These are phyloP conservation scores for Takashimella tepidaria DNA, from an alignment of 1,284 basidiomycete species.

Conservation along the genomic window DNA sequence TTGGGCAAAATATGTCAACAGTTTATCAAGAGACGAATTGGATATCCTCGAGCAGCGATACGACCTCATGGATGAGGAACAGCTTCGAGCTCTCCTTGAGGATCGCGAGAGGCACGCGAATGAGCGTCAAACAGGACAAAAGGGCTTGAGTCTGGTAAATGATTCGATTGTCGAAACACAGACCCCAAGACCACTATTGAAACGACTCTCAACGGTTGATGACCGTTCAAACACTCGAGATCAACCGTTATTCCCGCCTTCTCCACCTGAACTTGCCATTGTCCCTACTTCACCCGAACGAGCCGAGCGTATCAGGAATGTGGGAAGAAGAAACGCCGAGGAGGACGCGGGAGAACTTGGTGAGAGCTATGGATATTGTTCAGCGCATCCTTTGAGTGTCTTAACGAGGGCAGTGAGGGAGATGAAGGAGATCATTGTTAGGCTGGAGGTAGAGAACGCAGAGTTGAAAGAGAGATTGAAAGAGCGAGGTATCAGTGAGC, in stretches of 20 bases:
- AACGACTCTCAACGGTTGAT: background rate
- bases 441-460: slow-evolving; percentile 36
- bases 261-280: slow-evolving; percentile 23
- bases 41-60: slow-evolving; percentile 34
- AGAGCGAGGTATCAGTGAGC: background rate
- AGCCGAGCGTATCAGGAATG: background rate
- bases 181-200: background rate
- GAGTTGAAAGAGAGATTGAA: slow-evolving; percentile 8
- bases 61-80: slow-evolving; percentile 35
- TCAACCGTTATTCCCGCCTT: slow-evolving; percentile 38
- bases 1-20: slow-evolving; percentile 19
- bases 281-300: background rate
- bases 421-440: slow-evolving; percentile 26
- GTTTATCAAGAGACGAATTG: slow-evolving; percentile 30
- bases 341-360: no score
- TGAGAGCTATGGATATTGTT: no score
- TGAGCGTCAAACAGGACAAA: background rate
- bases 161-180: background rate
- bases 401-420: slow-evolving; percentile 36
- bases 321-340: background rate
- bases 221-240: background rate
- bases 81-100: slow-evolving; percentile 22
- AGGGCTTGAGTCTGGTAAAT: background rate
- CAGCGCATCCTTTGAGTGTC: slow-evolving; percentile 30
- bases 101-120: background rate